These are phyloP conservation scores for Zea mays DNA, from an alignment of 176 grass and related monocot genomes.

Conservation along the genomic window Zm-B73-REFERENCE-NAM-5.0 NC_050104.1:159918001-159918500, in stretches of 20 bases:
- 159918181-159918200: conserved; percentile 51
- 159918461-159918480: conserved; percentile 68
- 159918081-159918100: conserved; percentile 86
- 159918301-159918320: conserved; percentile 56
- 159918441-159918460: conserved; percentile 42
- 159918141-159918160: conserved; percentile 96
- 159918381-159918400: conserved; percentile 63
- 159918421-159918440: conserved; percentile 47
- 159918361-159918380: conserved; percentile 65
- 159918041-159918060: conserved; percentile 88
- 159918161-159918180: conserved; percentile 61
- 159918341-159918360: conserved; percentile 46
- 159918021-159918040: conserved; percentile 31
- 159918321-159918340: conserved; percentile 56
- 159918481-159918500: conserved; percentile 69
- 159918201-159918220: conserved; percentile 25
- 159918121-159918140: conserved; percentile 95
- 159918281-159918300: conserved; percentile 48
- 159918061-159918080: conserved; percentile 93
- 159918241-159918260: conserved; percentile 43
- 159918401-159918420: conserved; percentile 41
- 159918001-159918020: conserved; percentile 17
- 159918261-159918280: conserved; percentile 56
- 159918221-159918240: conserved; percentile 25
- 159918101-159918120: conserved; percentile 96